Evolutionary conservation across 2,329 filamentous ascomycete genomes (phyloP), one percentile per base, ranked within the genome.

Genomic region (Septoria petroselini): DNA sequence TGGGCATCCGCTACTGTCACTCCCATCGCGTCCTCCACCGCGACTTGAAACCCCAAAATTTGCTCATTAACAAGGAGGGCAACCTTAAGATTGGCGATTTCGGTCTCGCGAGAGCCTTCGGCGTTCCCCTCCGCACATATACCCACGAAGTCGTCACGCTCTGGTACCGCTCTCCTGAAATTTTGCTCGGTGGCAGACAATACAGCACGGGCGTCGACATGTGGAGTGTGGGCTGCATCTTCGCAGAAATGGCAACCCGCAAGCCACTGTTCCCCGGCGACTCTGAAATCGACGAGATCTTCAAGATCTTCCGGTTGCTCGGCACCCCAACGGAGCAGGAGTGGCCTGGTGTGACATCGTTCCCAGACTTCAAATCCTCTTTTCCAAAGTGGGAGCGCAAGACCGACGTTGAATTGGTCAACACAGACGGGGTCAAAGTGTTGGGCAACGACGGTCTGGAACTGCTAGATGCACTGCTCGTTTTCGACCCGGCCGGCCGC

Each of bases 171-270:
- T 81, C 89, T 7, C 90, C 90, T 1, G 90, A 95, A 70, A 94
- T 95, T 70, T 78, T 95, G 15, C 82, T 95, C 1, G 90, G 90
- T 66, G 89, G 90, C 50, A 84, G 90, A 44, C 89, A 95, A 69
- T 95, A 95, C 73, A 93, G 88, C 11, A 95, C 90, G 11, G 90
- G 90, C 50, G 89, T 95, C 34, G 90, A 95, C 66, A 95, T 95
- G 87, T 95, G 90, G 90, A 93, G 88, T 25, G 84, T 91, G 41
- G 90, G 90, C 55, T 93, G 89, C 70, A 95, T 95, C 70, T 95
- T 95, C 69, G 90, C 91, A 7, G 90, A 95, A 71, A 95, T 95
- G 91, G 94, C 88, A 72, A 95, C 90, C 1, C 82, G 88, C 64
- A 95, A 94, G 73, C 89, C 90, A 4, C 77, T 95, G 35, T 95